Conservation (phyloP, 371 early-diverging fungal species). For the Encephalitozoon romaleae region DNA sequence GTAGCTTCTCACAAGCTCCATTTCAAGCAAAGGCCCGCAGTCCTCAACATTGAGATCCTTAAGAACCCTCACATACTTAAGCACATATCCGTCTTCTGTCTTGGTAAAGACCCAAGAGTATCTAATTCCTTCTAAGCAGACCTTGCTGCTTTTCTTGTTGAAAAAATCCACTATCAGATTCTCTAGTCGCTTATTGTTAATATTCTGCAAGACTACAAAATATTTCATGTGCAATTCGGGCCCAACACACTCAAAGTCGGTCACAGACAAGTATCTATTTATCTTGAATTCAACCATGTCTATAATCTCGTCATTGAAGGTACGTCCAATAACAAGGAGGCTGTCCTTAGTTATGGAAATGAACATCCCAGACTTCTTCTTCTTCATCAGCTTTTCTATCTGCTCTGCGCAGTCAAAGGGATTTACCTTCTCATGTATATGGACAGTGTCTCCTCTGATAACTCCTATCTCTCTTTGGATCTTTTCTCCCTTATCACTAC, state of each 20-base stretch:
- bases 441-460: constrained; percentile 24
- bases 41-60: constrained; percentile 30
- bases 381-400: constrained; percentile 24
- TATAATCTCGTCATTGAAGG: constrained; percentile 38
- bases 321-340: constrained; percentile 31
- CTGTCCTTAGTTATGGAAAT: constrained; percentile 3
- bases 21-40: constrained; percentile 40
- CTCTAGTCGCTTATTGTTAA: background rate
- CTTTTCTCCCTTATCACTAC: background rate
- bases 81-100: constrained; percentile 5
- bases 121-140: constrained; percentile 31
- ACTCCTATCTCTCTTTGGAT: constrained; percentile 32
- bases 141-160: constrained; percentile 15
- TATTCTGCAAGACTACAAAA: constrained; percentile 19
- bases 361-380: constrained; percentile 28
- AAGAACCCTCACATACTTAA: constrained; percentile 39
- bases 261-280: background rate
- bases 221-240: constrained; percentile 35
- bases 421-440: background rate
- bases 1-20: constrained; percentile 26
- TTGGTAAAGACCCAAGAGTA: constrained; percentile 36
- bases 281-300: constrained; percentile 43
- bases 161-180: constrained; percentile 44
- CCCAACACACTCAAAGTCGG: constrained; percentile 11
- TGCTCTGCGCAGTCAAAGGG: background rate